phyloP scores from a whole-genome alignment of 345 rosid genomes.

The Ailanthus altissimus region DNA sequence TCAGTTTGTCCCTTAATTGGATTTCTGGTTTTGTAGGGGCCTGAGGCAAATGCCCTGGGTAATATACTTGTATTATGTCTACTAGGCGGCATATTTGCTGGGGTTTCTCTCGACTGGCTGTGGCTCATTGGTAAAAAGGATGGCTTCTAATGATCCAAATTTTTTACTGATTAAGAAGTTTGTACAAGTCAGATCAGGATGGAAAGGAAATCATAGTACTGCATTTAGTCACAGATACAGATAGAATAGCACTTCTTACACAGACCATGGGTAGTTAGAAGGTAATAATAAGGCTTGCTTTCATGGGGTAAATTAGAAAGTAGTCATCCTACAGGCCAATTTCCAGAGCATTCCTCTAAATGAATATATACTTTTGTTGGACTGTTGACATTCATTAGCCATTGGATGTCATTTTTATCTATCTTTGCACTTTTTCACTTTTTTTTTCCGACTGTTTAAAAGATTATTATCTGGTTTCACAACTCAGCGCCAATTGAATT shows the following conservation, averaged over 20 bases:
- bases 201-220: not conserved
- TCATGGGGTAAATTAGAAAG: not conserved
- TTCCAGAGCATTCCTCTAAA: not conserved
- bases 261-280: not conserved
- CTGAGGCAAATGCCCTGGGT: constrained; percentile 91
- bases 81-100: constrained; percentile 65
- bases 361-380: not conserved
- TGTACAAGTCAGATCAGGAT: not conserved
- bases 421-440: not conserved
- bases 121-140: constrained; percentile 72
- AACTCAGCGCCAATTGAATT: not conserved
- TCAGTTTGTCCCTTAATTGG: not conserved
- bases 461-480: not conserved
- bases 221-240: not conserved
- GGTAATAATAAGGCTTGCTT: not conserved
- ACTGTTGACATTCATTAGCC: not conserved
- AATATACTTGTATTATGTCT: constrained; percentile 70
- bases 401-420: not conserved
- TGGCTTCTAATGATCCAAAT: constrained; percentile 34
- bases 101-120: constrained; percentile 77
- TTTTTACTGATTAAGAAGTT: not conserved
- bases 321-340: not conserved
- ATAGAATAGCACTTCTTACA: not conserved
- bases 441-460: not conserved
- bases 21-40: constrained; percentile 55